These are phyloP conservation scores for Hagleromyces aurorensis DNA, from an alignment of 805 yeast species.

Conservation along the genomic window DNA sequence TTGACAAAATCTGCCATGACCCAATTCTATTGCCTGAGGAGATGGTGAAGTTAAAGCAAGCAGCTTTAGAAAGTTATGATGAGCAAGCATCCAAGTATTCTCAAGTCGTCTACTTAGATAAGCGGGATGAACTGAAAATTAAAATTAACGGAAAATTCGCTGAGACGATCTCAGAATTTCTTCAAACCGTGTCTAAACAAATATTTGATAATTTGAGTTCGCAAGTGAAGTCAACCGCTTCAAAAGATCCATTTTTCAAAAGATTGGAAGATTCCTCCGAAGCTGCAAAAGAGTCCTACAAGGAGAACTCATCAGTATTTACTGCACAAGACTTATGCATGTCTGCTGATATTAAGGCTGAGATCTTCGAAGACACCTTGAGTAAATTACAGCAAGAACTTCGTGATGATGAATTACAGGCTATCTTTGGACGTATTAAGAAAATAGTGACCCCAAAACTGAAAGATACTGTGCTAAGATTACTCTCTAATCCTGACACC, in stretches of 20 bases:
- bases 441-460: conserved; percentile 42
- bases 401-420: conserved; percentile 35
- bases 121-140: conserved; percentile 41
- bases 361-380: conserved; percentile 17
- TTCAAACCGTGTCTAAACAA: conserved; percentile 32
- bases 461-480: conserved; percentile 43
- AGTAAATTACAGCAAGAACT: conserved; percentile 28
- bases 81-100: conserved; percentile 69
- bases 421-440: conserved; percentile 35
- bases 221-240: conserved; percentile 22
- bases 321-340: conserved; percentile 23
- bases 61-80: conserved; percentile 52
- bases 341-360: conserved; percentile 2
- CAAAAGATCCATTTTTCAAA: conserved; percentile 26
- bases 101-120: conserved; percentile 55
- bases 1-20: conserved; percentile 25
- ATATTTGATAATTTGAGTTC: conserved; percentile 29
- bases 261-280: conserved; percentile 31
- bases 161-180: conserved; percentile 37
- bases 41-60: conserved; percentile 38
- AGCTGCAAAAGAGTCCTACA: conserved; percentile 12
- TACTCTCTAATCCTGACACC: conserved; percentile 41
- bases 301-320: conserved; percentile 21
- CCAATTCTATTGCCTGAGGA: conserved; percentile 34
- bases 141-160: conserved; percentile 42